Evolutionary conservation across 495 filamentous ascomycete genomes (phyloP).

Genomic region (Daldinia decipiens): DNA sequence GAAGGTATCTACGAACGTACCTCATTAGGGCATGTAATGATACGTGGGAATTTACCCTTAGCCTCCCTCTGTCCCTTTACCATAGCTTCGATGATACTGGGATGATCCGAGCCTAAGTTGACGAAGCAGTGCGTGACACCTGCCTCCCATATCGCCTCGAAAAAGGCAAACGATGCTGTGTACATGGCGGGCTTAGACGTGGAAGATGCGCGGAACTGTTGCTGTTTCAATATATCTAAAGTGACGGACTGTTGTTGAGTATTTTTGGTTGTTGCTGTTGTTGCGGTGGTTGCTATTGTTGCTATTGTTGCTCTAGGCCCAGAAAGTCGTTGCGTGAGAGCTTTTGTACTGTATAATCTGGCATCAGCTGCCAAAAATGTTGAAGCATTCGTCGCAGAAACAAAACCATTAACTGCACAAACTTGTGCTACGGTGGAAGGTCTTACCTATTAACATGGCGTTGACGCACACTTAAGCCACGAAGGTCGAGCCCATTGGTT

Average conservation of each 20-base stretch:
- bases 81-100: slow-evolving; percentile 94
- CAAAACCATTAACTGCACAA: slow-evolving; percentile 19
- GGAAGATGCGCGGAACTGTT: slow-evolving; percentile 12
- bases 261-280: slow-evolving; percentile 6
- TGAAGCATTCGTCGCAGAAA: background rate
- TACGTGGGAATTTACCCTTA: slow-evolving; percentile 77
- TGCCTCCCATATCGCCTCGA: slow-evolving; percentile 93
- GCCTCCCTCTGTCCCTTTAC: slow-evolving; percentile 79
- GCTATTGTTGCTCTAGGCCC: slow-evolving; percentile 12
- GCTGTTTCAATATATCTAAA: slow-evolving; percentile 14
- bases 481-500: slow-evolving; percentile 22
- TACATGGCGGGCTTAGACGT: slow-evolving; percentile 53
- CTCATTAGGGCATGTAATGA: slow-evolving; percentile 95
- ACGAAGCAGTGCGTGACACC: slow-evolving; percentile 92
- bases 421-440: background rate
- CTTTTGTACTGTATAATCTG: slow-evolving; percentile 23
- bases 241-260: slow-evolving; percentile 10
- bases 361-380: background rate
- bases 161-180: slow-evolving; percentile 77
- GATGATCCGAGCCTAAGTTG: slow-evolving; percentile 95
- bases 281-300: no score
- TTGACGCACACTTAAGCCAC: background rate
- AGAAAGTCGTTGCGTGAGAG: background rate
- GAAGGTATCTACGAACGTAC: slow-evolving; percentile 50
- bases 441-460: slow-evolving; percentile 7